phyloP scores from a whole-genome alignment of 225 moss, liverwort and hornwort genomes.

The Sphagnum contortum region DNA sequence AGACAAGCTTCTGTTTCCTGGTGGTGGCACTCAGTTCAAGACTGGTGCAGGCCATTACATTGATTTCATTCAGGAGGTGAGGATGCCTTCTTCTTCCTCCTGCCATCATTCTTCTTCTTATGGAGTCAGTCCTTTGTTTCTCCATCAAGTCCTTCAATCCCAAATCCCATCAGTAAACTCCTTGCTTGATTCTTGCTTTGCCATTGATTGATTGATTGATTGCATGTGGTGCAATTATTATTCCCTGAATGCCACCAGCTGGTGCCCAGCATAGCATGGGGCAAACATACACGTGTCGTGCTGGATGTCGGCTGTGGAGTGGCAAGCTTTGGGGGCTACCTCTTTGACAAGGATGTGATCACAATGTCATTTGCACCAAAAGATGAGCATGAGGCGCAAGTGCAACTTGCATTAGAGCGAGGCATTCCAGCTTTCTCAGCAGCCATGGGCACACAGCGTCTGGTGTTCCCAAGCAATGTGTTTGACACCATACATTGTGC shows the following conservation, averaged over 20 bases:
- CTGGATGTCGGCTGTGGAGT: constrained; percentile 91
- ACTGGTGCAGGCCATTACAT: constrained; percentile 38
- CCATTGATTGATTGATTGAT: neutral
- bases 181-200: neutral
- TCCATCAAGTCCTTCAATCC: neutral
- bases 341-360: constrained; percentile 73
- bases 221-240: neutral
- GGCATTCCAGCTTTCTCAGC: constrained; percentile 76
- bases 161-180: too few species aligned
- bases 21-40: constrained; percentile 50
- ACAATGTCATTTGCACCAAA: constrained; percentile 86
- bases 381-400: constrained; percentile 94
- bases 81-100: neutral
- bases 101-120: too few species aligned
- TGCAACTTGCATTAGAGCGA: constrained; percentile 89
- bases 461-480: constrained; percentile 70
- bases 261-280: constrained; percentile 57
- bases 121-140: neutral
- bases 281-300: constrained; percentile 48
- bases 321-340: constrained; percentile 82
- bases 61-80: constrained; percentile 35
- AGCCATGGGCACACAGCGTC: constrained; percentile 87
- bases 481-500: constrained; percentile 83
- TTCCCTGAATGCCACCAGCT: constrained; percentile 7
- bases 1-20: constrained; percentile 38